Evolutionary conservation across 2,329 filamentous ascomycete species (phyloP).

Genomic region (Venturia aucupariae): DNA sequence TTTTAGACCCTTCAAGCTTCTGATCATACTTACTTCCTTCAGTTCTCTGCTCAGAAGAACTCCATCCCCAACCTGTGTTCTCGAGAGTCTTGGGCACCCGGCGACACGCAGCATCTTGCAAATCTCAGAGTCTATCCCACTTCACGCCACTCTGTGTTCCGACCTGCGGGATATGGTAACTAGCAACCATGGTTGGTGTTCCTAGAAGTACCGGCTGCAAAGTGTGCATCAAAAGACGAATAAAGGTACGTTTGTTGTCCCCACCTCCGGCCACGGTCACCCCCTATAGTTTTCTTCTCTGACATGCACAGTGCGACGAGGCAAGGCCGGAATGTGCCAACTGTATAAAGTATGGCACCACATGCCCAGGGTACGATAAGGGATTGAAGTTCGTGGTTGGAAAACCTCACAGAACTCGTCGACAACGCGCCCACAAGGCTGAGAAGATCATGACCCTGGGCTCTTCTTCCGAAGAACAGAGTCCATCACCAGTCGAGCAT

Average conservation of each 20-base stretch:
- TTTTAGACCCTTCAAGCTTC: not conserved
- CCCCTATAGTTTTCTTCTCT: not conserved
- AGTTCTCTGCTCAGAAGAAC: not conserved
- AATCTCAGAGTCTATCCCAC: not conserved
- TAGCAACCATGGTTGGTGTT: conserved; percentile 8
- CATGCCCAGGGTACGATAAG: conserved; percentile 9
- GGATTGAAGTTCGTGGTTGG: conserved; percentile 9
- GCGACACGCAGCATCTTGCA: not conserved
- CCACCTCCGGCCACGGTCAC: not conserved
- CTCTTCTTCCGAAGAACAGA: not conserved
- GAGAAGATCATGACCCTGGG: not conserved
- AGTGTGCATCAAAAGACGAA: conserved; percentile 9
- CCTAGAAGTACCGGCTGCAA: conserved; percentile 12
- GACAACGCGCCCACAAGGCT: conserved; percentile 6
- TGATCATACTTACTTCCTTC: not conserved
- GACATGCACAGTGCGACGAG: conserved; percentile 9
- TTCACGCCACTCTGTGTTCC: not conserved
- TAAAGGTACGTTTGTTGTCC: not conserved
- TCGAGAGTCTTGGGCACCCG: not conserved
- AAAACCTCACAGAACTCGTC: conserved; percentile 10
- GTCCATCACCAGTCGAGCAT: not conserved
- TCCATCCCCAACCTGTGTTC: not conserved
- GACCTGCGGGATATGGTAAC: not conserved
- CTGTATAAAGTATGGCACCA: conserved; percentile 10
- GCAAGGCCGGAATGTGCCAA: conserved; percentile 7